Evolutionary conservation across 768 basidiomycete species (phyloP).

Genomic region (Cyclocybe aegerita): DNA sequence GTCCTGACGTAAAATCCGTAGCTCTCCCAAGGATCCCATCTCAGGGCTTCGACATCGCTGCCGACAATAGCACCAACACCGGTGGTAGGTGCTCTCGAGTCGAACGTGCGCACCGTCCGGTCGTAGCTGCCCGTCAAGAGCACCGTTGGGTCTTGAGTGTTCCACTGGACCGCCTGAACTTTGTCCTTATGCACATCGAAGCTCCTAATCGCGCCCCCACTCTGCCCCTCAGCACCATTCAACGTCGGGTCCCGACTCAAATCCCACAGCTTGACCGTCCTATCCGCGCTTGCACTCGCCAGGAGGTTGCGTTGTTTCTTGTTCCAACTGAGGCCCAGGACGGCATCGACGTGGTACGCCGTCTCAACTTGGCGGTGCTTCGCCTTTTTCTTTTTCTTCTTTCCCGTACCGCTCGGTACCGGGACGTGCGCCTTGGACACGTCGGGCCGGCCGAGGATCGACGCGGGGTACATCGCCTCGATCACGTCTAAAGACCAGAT

Average conservation of each 20-base stretch:
- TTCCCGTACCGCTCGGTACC: constrained; percentile 83
- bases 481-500: constrained; percentile 96
- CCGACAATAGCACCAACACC: constrained; percentile 86
- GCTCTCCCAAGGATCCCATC: constrained; percentile 96
- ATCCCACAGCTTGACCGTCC: constrained; percentile 98
- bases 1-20: constrained; percentile 79
- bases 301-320: constrained; percentile 84
- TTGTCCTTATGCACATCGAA: constrained; percentile 90
- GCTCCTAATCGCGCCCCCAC: constrained; percentile 74
- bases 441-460: constrained; percentile 88
- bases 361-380: constrained; percentile 62
- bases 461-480: constrained; percentile 91
- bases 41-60: constrained; percentile 89
- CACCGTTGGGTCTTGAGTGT: constrained; percentile 82
- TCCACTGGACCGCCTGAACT: constrained; percentile 97
- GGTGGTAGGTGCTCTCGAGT: constrained; percentile 78
- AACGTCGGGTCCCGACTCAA: constrained; percentile 65
- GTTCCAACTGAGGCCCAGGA: constrained; percentile 95
- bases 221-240: constrained; percentile 39
- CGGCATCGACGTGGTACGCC: constrained; percentile 88
- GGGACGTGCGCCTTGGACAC: constrained; percentile 79
- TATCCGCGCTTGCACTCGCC: constrained; percentile 90
- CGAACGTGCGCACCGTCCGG: constrained; percentile 92
- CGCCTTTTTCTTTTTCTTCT: constrained; percentile 92
- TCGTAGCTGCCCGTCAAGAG: constrained; percentile 94